Evolutionary conservation across 352 stramenopile genomes (phyloP).

Genomic region (Phytopythium chamaehyphon): DNA sequence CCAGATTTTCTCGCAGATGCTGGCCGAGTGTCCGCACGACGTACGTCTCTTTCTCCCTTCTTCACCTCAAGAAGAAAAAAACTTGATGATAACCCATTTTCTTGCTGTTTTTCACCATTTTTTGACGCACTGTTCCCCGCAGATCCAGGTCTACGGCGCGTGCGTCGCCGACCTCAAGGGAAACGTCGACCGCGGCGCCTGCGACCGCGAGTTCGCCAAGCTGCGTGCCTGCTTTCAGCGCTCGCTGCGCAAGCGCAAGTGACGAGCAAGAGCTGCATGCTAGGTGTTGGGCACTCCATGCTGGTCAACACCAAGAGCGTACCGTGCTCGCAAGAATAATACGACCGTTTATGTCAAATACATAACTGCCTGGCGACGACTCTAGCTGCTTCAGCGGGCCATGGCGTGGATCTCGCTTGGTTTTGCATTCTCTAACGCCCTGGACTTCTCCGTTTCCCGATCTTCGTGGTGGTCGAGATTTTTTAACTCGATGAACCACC

Average conservation of each 20-base stretch:
- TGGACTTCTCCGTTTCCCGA: too few species aligned
- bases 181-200: slow-evolving; percentile 41
- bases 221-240: slow-evolving; percentile 64
- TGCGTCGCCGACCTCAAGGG: slow-evolving; percentile 67
- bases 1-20: slow-evolving; percentile 66
- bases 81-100: neutral
- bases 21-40: slow-evolving; percentile 55
- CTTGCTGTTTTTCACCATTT: neutral
- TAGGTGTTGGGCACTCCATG: neutral
- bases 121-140: slow-evolving; percentile 2
- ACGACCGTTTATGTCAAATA: neutral
- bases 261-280: neutral
- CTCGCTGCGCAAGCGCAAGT: slow-evolving; percentile 27
- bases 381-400: too few species aligned
- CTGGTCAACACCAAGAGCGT: neutral
- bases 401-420: too few species aligned
- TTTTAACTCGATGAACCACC: too few species aligned
- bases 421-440: too few species aligned
- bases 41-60: slow-evolving; percentile 20
- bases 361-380: too few species aligned
- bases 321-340: slow-evolving; percentile 2
- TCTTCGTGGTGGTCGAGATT: too few species aligned
- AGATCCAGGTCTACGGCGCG: slow-evolving; percentile 81
- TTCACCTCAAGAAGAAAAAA: too few species aligned
- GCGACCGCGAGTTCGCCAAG: slow-evolving; percentile 72